A percentile compares a stretch with the other conserved stretches of the same genome.
phyloP scores from a whole-genome alignment of 768 basidiomycete genomes.

The Russula olivacea region DNA sequence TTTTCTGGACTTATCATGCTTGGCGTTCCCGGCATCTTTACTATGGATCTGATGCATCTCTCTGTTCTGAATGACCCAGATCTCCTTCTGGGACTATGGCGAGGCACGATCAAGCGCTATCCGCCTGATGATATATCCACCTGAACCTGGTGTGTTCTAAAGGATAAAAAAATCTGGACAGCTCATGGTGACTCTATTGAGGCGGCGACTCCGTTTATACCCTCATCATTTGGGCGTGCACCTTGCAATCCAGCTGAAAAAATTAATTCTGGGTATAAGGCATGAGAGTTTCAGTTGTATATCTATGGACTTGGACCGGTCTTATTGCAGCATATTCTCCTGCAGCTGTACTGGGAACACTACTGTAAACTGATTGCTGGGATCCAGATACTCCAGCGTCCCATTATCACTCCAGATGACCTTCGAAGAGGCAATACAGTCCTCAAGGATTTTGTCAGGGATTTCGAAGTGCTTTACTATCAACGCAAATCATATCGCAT shows the following conservation, averaged over 20 bases:
- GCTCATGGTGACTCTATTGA: not conserved
- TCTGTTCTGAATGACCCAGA: too few species aligned
- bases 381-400: not conserved
- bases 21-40: too few species aligned
- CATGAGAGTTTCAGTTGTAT: too few species aligned
- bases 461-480: not conserved
- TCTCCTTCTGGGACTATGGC: too few species aligned
- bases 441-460: not conserved
- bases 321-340: not conserved
- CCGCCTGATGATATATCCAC: too few species aligned
- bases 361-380: not conserved
- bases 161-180: not conserved
- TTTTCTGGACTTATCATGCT: too few species aligned
- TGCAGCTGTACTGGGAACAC: not conserved
- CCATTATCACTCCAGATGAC: not conserved
- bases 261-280: constrained; percentile 26
- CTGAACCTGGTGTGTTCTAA: too few species aligned
- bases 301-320: too few species aligned
- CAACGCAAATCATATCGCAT: not conserved
- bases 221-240: not conserved
- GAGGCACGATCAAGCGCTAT: too few species aligned
- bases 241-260: constrained; percentile 41
- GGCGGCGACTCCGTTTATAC: not conserved
- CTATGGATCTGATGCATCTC: too few species aligned
- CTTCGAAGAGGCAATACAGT: not conserved